Conservation (phyloP, 1,139 yeast genomes). For the Candida gigantensis region DNA sequence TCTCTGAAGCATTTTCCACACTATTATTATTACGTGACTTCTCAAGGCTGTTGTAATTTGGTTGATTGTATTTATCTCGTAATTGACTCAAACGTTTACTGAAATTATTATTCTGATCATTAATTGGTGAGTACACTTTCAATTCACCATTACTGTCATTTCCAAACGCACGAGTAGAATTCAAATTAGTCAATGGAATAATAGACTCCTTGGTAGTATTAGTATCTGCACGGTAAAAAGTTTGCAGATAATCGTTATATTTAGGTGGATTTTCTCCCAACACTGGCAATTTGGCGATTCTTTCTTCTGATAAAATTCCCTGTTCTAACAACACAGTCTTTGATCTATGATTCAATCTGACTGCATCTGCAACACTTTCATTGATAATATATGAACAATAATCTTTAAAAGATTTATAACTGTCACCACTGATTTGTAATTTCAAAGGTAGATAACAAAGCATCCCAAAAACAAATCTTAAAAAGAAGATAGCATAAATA, state of each 20-base stretch:
- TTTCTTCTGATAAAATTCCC: slow-evolving; percentile 27
- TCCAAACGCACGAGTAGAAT: background rate
- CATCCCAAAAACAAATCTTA: slow-evolving; percentile 59
- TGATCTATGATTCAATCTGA: slow-evolving; percentile 49
- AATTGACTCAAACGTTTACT: slow-evolving; percentile 9
- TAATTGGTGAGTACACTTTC: slow-evolving; percentile 9
- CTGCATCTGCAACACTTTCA: slow-evolving; percentile 52
- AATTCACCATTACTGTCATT: background rate
- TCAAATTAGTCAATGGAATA: slow-evolving; percentile 5
- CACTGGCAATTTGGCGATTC: slow-evolving; percentile 13
- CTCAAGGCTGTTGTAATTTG: background rate
- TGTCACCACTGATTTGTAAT: slow-evolving; percentile 40
- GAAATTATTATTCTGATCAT: slow-evolving; percentile 1
- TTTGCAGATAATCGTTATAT: slow-evolving; percentile 12
- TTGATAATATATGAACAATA: slow-evolving; percentile 61
- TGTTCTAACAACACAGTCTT: slow-evolving; percentile 32
- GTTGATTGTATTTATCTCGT: slow-evolving; percentile 6
- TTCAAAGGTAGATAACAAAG: slow-evolving; percentile 57
- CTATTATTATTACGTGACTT: background rate
- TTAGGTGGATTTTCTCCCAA: slow-evolving; percentile 7
- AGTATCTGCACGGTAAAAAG: slow-evolving; percentile 5
- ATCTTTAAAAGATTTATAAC: slow-evolving; percentile 48
- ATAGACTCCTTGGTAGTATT: background rate
- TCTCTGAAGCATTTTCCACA: background rate
- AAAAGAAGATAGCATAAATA: slow-evolving; percentile 73